Evolutionary conservation across 2,329 filamentous ascomycete genomes (phyloP), one percentile per base, ranked within the genome.

Genomic region (Diaporthe longicolla): DNA sequence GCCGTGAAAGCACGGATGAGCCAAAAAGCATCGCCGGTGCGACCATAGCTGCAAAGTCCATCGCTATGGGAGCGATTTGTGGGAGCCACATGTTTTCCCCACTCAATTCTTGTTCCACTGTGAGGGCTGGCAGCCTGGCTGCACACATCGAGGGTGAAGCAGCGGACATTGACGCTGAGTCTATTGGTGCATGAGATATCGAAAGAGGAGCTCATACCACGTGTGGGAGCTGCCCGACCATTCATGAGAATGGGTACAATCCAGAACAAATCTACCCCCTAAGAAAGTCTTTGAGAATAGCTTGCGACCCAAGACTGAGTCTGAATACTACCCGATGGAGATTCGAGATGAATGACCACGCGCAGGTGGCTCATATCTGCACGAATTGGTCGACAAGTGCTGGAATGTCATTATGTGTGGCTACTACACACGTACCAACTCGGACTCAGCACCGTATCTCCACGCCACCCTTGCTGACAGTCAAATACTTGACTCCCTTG

Each of bases 401-500:
- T 11, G 29, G 48, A 5, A 21, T 52, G 21, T 4, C 29, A 19
- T 37, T 40, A 1, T 10, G 9, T 54, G 63, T 52, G 21, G 21
- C 15, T 21, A 17, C 24, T 40, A 0, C 10, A 68, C 63, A 40
- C 48, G 15, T 11, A 19, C 3, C 19, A 26, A 11, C n/a, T 24
- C 17, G 21, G 2, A 9, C 37, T 79, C 75, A 91, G 80, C 91
- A 92, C 78, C 91, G 85, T 77, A 91, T 87, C 82, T 93, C 91
- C 55, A 93, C 86, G 29, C 91, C 91, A 19, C 89, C 88, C 76
- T 90, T 90, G 79, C 91, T 93, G 65, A 93, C 86, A 21, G 95
- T 98, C 78, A 99, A 82, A 83, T 99, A 99, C 84, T 99, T 99
- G 77, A 99, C 97, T 1, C 97, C 97, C 85, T 98, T 99, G 84